A percentile compares a stretch with the other conserved stretches of the same genome.
Conservation (phyloP, 768 basidiomycete genomes). For the Hydnomerulius pinastri region DNA sequence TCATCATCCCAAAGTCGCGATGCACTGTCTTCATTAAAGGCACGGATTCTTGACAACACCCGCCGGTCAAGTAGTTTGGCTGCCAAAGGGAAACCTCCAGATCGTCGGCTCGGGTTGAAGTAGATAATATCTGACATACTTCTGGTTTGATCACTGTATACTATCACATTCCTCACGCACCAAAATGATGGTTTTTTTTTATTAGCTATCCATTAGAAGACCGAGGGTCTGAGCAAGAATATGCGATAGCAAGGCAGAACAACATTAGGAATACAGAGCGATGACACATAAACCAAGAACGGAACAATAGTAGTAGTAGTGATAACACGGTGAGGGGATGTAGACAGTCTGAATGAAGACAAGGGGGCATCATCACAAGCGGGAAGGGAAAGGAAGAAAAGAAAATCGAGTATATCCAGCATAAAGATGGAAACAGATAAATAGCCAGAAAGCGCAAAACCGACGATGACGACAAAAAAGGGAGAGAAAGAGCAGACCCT, state of each 20-base stretch:
- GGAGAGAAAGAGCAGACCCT: too few species aligned
- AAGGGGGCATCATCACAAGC: slow-evolving; percentile 33
- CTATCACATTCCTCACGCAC: slow-evolving; percentile 4
- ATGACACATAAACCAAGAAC: slow-evolving; percentile 44
- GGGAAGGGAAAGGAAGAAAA: not conserved
- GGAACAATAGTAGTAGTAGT: slow-evolving; percentile 40
- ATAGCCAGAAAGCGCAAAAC: slow-evolving; percentile 37
- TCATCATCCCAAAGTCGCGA: slow-evolving; percentile 27
- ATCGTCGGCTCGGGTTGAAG: slow-evolving; percentile 7
- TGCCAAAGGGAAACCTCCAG: slow-evolving; percentile 22
- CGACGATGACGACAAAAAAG: slow-evolving; percentile 10
- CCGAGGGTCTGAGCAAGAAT: slow-evolving; percentile 38
- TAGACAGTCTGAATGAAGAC: slow-evolving; percentile 29
- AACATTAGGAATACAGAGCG: slow-evolving; percentile 61
- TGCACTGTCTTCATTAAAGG: slow-evolving; percentile 46
- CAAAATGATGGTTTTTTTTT: slow-evolving; percentile 6
- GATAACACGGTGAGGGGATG: slow-evolving; percentile 35
- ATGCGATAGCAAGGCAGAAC: slow-evolving; percentile 59
- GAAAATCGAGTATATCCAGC: slow-evolving; percentile 42
- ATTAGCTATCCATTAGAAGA: slow-evolving; percentile 33
- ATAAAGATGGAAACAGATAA: slow-evolving; percentile 42
- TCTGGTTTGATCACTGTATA: not conserved
- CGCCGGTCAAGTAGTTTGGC: slow-evolving; percentile 32
- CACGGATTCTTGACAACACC: slow-evolving; percentile 60
- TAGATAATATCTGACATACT: not conserved